phyloP scores from a whole-genome alignment of 2,329 filamentous ascomycete genomes.

The Neospermospora avenae region DNA sequence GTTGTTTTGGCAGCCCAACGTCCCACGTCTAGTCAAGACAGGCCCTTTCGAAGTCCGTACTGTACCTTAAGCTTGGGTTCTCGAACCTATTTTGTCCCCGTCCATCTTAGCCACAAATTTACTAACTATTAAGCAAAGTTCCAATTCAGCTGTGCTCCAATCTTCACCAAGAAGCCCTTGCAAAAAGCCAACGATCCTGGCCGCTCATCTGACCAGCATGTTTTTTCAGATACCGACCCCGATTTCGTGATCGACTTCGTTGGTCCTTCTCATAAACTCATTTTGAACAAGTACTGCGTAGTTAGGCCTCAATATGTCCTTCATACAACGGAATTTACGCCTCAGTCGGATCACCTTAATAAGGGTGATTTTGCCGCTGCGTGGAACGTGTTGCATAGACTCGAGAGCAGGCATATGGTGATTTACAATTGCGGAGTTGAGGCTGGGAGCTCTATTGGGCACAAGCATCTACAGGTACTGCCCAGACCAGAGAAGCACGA shows the following conservation, averaged over 20 bases:
- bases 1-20: conserved; percentile 5
- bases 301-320: conserved; percentile 38
- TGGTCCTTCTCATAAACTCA: conserved; percentile 34
- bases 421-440: conserved; percentile 46
- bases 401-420: conserved; percentile 35
- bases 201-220: conserved; percentile 24
- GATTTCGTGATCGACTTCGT: conserved; percentile 33
- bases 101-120: neutral
- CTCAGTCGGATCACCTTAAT: conserved; percentile 40
- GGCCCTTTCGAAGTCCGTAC: neutral
- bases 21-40: neutral
- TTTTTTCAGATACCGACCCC: conserved; percentile 34
- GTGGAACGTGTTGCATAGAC: conserved; percentile 36
- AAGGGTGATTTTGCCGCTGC: conserved; percentile 36
- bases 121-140: conserved; percentile 21
- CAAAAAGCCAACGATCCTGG: conserved; percentile 28
- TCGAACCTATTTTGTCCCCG: no score
- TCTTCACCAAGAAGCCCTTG: conserved; percentile 24
- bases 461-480: conserved; percentile 45
- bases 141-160: conserved; percentile 30
- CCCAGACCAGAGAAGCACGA: conserved; percentile 30
- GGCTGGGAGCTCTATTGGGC: conserved; percentile 41
- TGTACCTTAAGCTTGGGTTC: neutral
- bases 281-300: conserved; percentile 39
- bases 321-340: conserved; percentile 39